These are phyloP conservation scores for Suillus decipiens DNA, from an alignment of 768 basidiomycete genomes.

Conservation along the genomic window DNA sequence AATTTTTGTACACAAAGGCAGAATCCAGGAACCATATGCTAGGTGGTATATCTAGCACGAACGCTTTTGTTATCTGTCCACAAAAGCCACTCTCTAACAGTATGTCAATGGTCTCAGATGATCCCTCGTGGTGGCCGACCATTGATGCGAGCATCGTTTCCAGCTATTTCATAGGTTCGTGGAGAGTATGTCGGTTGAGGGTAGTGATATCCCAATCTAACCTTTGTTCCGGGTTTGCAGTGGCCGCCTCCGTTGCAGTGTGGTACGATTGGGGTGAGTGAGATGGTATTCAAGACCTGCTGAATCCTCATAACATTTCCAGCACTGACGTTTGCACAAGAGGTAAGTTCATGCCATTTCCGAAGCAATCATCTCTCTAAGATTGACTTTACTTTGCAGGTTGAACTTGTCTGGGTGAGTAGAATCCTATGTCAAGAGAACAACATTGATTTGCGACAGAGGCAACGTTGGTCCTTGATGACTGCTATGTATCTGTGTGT, in stretches of 20 bases:
- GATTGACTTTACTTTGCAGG: neutral
- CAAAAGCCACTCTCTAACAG: neutral
- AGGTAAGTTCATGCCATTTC: neutral
- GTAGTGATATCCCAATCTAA: neutral
- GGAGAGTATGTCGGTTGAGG: neutral
- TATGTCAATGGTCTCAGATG: neutral
- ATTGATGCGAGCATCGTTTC: neutral
- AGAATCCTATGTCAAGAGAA: neutral
- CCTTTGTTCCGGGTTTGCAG: neutral
- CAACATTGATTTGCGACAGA: neutral
- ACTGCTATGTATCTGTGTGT: neutral
- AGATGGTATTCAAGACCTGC: neutral
- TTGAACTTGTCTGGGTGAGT: neutral
- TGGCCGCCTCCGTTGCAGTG: neutral
- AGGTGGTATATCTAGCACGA: neutral
- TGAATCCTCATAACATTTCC: neutral
- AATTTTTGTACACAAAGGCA: neutral
- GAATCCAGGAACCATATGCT: neutral
- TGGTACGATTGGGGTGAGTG: neutral
- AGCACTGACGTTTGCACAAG: neutral
- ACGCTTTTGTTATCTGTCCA: neutral
- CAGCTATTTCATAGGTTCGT: neutral
- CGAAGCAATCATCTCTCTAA: neutral
- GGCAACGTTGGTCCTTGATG: neutral
- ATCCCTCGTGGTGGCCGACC: neutral